These are phyloP conservation scores for Rubus idaeus DNA, from an alignment of 306 rosid genomes.

Conservation along the genomic window DNA sequence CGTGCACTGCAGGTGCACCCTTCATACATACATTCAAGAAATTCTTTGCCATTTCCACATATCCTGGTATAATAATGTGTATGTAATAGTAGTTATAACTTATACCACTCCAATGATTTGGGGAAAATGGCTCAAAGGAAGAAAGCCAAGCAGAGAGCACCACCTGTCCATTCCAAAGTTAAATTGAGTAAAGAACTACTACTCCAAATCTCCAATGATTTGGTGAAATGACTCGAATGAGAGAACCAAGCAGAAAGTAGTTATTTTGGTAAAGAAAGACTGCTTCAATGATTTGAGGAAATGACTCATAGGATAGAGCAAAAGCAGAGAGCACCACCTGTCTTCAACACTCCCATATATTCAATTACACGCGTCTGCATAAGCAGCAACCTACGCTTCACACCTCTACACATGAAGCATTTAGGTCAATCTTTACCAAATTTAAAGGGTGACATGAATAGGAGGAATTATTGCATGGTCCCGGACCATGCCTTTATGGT, in stretches of 20 bases:
- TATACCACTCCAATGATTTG: neutral
- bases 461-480: no score
- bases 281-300: neutral
- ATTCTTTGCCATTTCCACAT: no score
- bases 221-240: neutral
- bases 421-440: neutral
- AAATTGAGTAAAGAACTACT: neutral
- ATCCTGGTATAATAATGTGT: no score
- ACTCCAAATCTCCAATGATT: conserved; percentile 2
- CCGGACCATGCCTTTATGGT: no score
- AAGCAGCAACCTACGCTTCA: conserved; percentile 22
- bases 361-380: conserved; percentile 6
- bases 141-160: neutral
- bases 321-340: conserved; percentile 3
- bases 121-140: neutral
- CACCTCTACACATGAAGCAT: neutral
- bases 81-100: neutral
- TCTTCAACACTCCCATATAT: neutral
- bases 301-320: neutral
- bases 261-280: neutral
- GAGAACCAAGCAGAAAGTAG: neutral
- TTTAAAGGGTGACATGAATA: conserved; percentile 5
- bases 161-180: neutral
- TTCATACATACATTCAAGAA: neutral
- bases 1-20: no score